Percentiles rank a stretch among this genome's conserved stretches.
Evolutionary conservation across 352 stramenopile genomes (phyloP).

Genomic region (Pythium rishiriense): DNA sequence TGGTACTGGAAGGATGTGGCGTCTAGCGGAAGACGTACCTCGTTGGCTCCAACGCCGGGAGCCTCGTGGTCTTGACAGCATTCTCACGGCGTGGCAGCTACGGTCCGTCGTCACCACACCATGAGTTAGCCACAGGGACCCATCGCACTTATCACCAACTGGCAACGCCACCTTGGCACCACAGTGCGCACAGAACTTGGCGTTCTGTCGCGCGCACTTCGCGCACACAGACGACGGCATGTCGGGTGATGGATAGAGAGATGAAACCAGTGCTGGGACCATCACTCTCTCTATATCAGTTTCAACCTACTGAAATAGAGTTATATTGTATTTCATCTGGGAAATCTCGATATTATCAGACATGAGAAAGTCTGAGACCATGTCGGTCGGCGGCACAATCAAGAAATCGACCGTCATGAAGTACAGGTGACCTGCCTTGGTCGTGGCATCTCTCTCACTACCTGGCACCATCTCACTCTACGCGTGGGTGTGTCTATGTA

Average conservation of each 20-base stretch:
- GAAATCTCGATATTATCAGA: background rate
- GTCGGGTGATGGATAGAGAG: too few relatives aligned
- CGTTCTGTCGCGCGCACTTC: constrained; percentile 12
- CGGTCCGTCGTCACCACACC: background rate
- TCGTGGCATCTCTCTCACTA: background rate
- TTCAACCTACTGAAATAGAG: constrained; percentile 13
- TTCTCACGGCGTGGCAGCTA: background rate
- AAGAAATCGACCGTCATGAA: constrained; percentile 18
- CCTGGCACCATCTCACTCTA: too few relatives aligned
- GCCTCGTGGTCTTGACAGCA: background rate
- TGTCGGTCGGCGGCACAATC: too few relatives aligned
- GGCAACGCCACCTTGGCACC: constrained; percentile 18
- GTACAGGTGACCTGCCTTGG: constrained; percentile 21
- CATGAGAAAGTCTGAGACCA: background rate
- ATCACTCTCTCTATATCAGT: constrained; percentile 24
- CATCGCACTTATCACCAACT: too few relatives aligned
- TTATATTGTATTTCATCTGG: background rate
- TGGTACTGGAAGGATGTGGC: background rate
- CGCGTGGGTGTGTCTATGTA: background rate
- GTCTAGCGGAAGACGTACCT: background rate
- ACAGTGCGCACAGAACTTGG: constrained; percentile 27
- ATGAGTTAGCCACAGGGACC: background rate
- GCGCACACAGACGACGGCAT: constrained; percentile 13
- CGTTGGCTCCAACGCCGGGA: background rate
- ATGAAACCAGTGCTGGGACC: background rate